These are phyloP conservation scores for Aspergillus diversus DNA, from an alignment of 495 filamentous ascomycete genomes.

Conservation along the genomic window DNA sequence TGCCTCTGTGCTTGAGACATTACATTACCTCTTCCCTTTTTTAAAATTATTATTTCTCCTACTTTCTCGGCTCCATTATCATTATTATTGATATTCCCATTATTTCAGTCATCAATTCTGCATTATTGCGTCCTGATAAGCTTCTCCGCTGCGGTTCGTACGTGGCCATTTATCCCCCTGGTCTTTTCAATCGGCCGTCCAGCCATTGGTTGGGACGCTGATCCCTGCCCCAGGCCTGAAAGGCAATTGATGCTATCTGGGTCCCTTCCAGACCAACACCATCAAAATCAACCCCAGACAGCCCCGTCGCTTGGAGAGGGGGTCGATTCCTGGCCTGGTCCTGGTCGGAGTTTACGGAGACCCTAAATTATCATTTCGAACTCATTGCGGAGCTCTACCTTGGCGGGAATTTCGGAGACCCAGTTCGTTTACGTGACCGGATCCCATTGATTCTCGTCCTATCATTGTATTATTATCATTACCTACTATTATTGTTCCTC, in stretches of 20 bases:
- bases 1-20: background rate
- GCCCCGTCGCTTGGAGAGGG: constrained; percentile 16
- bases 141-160: constrained; percentile 30
- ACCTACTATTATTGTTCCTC: constrained; percentile 12
- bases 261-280: background rate
- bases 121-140: constrained; percentile 29
- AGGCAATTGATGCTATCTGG: constrained; percentile 3
- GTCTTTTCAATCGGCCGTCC: constrained; percentile 10
- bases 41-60: background rate
- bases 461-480: constrained; percentile 15
- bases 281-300: constrained; percentile 23
- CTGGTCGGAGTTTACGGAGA: constrained; percentile 4
- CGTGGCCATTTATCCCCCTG: constrained; percentile 19
- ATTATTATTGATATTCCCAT: constrained; percentile 10
- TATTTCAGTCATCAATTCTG: background rate
- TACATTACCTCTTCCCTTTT: background rate
- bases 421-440: constrained; percentile 28
- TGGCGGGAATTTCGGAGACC: constrained; percentile 23
- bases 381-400: constrained; percentile 23
- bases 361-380: background rate
- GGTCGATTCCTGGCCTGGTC: constrained; percentile 6
- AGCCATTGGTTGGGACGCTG: constrained; percentile 22
- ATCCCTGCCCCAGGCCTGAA: constrained; percentile 8
- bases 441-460: constrained; percentile 16
- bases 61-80: constrained; percentile 15